These are phyloP conservation scores for Podosphaera xanthii DNA, from an alignment of 2,329 filamentous ascomycete species.

Conservation along the genomic window DNA sequence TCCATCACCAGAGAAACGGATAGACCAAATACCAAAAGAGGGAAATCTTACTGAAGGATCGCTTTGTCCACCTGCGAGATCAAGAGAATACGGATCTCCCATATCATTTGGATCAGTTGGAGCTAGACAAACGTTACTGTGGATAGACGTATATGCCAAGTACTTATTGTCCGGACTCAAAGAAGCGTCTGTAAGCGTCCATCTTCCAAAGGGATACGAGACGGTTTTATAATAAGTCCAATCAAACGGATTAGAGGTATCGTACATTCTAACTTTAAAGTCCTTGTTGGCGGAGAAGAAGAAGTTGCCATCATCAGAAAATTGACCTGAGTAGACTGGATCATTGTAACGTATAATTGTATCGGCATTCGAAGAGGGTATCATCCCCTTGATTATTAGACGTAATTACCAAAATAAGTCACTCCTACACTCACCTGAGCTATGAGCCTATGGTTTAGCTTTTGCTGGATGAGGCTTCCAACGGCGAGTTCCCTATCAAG, in stretches of 20 bases:
- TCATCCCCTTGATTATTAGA: conserved; percentile 33
- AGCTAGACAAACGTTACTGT: conserved; percentile 62
- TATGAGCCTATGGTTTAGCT: conserved; percentile 40
- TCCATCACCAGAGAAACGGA: conserved; percentile 82
- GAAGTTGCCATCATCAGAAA: conserved; percentile 91
- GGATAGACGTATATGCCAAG: conserved; percentile 78
- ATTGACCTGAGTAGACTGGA: conserved; percentile 84
- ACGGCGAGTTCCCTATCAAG: conserved; percentile 64
- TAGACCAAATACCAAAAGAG: conserved; percentile 56
- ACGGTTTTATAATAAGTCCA: conserved; percentile 95
- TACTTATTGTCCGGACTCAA: conserved; percentile 80
- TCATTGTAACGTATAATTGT: conserved; percentile 72
- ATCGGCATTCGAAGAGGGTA: conserved; percentile 58
- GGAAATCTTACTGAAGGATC: conserved; percentile 10
- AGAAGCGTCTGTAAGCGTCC: conserved; percentile 89
- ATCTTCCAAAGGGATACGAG: conserved; percentile 64
- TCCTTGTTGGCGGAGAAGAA: conserved; percentile 86
- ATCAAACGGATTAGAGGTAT: conserved; percentile 82
- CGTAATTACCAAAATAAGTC: background rate
- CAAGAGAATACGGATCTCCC: conserved; percentile 58
- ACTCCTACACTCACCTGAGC: conserved; percentile 29
- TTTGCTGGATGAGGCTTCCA: conserved; percentile 34
- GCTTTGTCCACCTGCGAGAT: conserved; percentile 34
- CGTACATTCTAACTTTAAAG: conserved; percentile 90
- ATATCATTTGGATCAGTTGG: conserved; percentile 66